Base-by-base conservation (phyloP, 2,329 filamentous ascomycete species). In the Orbilia oligospora region DNA sequence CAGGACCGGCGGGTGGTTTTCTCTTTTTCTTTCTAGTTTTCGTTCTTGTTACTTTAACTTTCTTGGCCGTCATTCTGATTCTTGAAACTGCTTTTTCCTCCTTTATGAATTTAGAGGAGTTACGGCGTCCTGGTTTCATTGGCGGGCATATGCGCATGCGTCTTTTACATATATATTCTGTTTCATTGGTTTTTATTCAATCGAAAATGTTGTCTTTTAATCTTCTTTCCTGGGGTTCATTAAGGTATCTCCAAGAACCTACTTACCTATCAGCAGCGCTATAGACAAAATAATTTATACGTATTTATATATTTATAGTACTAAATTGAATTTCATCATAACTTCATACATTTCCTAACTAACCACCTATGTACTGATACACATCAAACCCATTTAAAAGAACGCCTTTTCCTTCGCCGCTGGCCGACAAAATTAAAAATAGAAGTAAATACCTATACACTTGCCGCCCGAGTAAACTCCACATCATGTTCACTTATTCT, bases 401-500 rank as follows among this genome's bases (percentile, higher is more conserved):
- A 61, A 61, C 56, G 56, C 56, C 56, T 41, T 61, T 38, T 41
- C 56, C 36, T 33, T 9, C 53, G 38, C n/a, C 16, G 30, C 53
- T 44, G 33, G 1, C 22, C 1, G 18, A 22, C 20, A 61, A 41
- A 12, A 36, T 16, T 44, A 36, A 24, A 61, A 61, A 24, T 18
- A 38, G 1, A 58, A n/a, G n/a, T n/a, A n/a, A n/a, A n/a, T n/a
- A n/a, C n/a, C n/a, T 18, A 58, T 22, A 1, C 36, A 38, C 30
- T 5, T 24, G 2, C 48, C 10, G 51, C 33, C n/a, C n/a, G n/a
- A n/a, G n/a, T n/a, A n/a, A 18, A 5, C 22, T 36, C 36, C 9
- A 20, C 33, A 44, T 10, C 24, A 46, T 24, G 10, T 64, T 82
- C 70, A 85, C 76, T 86, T 87, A 56, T 82, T 81, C 80, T 88